Conservation (phyloP, 1,284 basidiomycete genomes). For the Malassezia psittaci region DNA sequence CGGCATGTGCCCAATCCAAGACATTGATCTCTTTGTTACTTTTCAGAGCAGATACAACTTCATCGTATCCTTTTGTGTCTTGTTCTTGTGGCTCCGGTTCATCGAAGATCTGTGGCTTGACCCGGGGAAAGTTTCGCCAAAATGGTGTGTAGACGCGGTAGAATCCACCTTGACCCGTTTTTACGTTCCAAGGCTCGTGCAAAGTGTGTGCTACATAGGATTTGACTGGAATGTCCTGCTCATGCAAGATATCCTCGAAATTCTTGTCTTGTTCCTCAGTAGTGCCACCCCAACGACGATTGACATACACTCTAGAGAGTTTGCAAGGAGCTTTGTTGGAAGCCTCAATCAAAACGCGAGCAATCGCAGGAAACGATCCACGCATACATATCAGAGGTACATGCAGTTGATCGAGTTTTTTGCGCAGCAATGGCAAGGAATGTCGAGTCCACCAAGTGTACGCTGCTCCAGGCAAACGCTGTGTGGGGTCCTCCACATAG, state of each 20-base stretch:
- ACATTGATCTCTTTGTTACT: background rate
- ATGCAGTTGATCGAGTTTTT: slow-evolving; percentile 1
- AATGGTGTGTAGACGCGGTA: slow-evolving; percentile 14
- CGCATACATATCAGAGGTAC: slow-evolving; percentile 7
- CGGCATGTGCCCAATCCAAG: slow-evolving; percentile 6
- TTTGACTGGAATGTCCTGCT: background rate
- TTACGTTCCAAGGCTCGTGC: slow-evolving; percentile 12
- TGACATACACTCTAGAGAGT: background rate
- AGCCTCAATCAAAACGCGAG: background rate
- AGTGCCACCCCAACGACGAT: slow-evolving; percentile 13
- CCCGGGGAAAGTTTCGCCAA: background rate
- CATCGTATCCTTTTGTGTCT: background rate
- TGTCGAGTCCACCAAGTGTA: slow-evolving; percentile 15
- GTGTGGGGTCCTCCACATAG: slow-evolving; percentile 12
- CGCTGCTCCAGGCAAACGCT: slow-evolving; percentile 9
- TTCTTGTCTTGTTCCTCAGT: slow-evolving; percentile 1
- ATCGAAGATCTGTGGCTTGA: slow-evolving; percentile 6
- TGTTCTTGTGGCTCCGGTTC: background rate
- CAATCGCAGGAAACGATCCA: slow-evolving; percentile 5
- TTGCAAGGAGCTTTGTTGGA: background rate
- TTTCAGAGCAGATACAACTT: background rate
- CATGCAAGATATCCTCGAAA: background rate
- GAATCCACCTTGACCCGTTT: slow-evolving; percentile 7
- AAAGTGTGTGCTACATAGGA: slow-evolving; percentile 5
- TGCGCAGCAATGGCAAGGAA: slow-evolving; percentile 6